phyloP scores from a whole-genome alignment of 2,329 filamentous ascomycete genomes.

The Diaporthe sp. region DNA sequence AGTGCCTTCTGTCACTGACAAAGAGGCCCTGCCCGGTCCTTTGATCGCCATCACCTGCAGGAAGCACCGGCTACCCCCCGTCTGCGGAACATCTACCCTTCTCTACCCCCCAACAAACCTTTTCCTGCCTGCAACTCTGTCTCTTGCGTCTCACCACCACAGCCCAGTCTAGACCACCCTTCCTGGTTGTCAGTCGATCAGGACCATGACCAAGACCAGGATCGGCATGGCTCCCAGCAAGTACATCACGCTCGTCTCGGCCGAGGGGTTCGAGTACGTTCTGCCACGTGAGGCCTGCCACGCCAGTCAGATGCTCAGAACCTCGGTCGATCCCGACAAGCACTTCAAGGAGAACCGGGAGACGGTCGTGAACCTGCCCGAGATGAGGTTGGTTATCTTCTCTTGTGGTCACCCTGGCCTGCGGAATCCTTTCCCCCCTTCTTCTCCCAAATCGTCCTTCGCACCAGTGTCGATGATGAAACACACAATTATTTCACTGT shows the following conservation, averaged over 20 bases:
- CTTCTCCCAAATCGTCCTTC: neutral
- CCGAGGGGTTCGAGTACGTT: conserved; percentile 83
- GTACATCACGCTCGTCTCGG: conserved; percentile 83
- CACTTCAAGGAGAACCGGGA: conserved; percentile 76
- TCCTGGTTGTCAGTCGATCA: neutral
- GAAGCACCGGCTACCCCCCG: conserved; percentile 1
- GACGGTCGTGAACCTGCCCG: conserved; percentile 76
- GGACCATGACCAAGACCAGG: neutral
- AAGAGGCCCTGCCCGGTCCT: neutral
- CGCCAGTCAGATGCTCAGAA: conserved; percentile 79
- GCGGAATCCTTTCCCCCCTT: conserved; percentile 35
- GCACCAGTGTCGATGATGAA: conserved; percentile 53
- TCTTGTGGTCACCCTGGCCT: conserved; percentile 2
- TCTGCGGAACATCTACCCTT: conserved; percentile 8
- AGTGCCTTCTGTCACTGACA: conserved; percentile 8
- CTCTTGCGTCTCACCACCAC: neutral
- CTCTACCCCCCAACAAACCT: neutral
- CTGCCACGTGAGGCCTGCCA: conserved; percentile 79
- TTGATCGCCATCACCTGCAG: conserved; percentile 27
- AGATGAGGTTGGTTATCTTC: conserved; percentile 75
- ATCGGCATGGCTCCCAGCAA: conserved; percentile 60
- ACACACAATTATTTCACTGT: conserved; percentile 55
- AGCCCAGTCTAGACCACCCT: conserved; percentile 17
- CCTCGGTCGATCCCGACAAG: conserved; percentile 79
- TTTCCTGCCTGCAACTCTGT: conserved; percentile 15